Conservation (phyloP, 768 basidiomycete species). For the Lentinula guzmanii region DNA sequence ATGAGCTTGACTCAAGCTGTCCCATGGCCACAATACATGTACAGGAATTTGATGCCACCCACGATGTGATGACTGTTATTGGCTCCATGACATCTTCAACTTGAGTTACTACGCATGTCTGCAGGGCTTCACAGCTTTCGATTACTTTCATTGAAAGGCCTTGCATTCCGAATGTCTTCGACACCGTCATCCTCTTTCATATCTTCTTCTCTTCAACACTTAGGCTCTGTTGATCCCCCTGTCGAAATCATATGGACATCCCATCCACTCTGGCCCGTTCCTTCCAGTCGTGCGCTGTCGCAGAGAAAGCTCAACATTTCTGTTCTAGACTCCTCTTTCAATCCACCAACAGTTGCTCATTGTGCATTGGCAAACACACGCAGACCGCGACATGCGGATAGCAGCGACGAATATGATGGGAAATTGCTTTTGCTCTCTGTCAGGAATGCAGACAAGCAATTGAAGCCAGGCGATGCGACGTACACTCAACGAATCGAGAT, state of each 20-base stretch:
- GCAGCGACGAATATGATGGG: constrained; percentile 51
- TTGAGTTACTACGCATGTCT: background rate
- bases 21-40: too few species aligned
- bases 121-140: background rate
- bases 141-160: background rate
- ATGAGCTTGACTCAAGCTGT: too few species aligned
- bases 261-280: constrained; percentile 58
- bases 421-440: constrained; percentile 77
- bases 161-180: background rate
- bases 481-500: constrained; percentile 79
- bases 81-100: too few species aligned
- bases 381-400: constrained; percentile 12
- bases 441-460: constrained; percentile 78
- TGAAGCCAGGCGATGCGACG: constrained; percentile 67
- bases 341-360: constrained; percentile 87
- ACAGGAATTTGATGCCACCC: too few species aligned
- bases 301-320: constrained; percentile 42
- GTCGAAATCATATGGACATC: constrained; percentile 59
- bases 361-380: constrained; percentile 60
- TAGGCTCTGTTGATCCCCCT: constrained; percentile 36
- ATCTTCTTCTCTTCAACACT: constrained; percentile 19
- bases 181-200: background rate
- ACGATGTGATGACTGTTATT: too few species aligned
- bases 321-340: constrained; percentile 89
- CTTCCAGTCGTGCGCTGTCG: constrained; percentile 19